These are phyloP conservation scores for Lipomyces anomalus DNA, from an alignment of 805 yeast genomes.

Conservation along the genomic window DNA sequence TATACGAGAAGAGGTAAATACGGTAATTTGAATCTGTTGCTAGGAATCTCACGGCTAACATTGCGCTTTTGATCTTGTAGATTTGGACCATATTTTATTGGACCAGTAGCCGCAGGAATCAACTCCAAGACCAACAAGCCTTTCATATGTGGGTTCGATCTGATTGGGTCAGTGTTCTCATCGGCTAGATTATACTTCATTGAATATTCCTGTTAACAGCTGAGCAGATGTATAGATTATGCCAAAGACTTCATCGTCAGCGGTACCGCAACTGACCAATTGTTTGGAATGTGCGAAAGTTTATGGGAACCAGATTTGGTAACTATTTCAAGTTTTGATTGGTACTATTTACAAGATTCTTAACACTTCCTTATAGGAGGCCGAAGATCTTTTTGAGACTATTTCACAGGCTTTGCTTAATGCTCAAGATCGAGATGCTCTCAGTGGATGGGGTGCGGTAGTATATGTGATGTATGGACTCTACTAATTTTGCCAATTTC, in stretches of 20 bases:
- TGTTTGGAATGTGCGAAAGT: constrained; percentile 98
- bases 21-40: constrained; percentile 6
- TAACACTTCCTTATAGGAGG: constrained; percentile 40
- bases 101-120: constrained; percentile 95
- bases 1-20: constrained; percentile 75
- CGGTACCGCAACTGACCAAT: constrained; percentile 95
- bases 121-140: constrained; percentile 78
- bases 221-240: constrained; percentile 65
- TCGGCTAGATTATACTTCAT: background rate
- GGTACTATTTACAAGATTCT: background rate
- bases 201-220: background rate
- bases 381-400: constrained; percentile 94
- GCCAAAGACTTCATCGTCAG: constrained; percentile 92
- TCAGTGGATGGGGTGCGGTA: constrained; percentile 97
- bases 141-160: constrained; percentile 90
- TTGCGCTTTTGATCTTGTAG: constrained; percentile 1
- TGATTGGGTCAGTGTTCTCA: constrained; percentile 53
- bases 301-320: constrained; percentile 81
- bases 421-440: constrained; percentile 95
- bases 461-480: constrained; percentile 63
- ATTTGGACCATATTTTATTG: constrained; percentile 89
- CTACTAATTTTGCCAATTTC: background rate
- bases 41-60: constrained; percentile 1
- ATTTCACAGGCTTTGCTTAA: constrained; percentile 87
- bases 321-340: background rate